These are phyloP conservation scores for Nannizziopsis barbatae DNA, from an alignment of 2,329 filamentous ascomycete species.

Conservation along the genomic window DNA sequence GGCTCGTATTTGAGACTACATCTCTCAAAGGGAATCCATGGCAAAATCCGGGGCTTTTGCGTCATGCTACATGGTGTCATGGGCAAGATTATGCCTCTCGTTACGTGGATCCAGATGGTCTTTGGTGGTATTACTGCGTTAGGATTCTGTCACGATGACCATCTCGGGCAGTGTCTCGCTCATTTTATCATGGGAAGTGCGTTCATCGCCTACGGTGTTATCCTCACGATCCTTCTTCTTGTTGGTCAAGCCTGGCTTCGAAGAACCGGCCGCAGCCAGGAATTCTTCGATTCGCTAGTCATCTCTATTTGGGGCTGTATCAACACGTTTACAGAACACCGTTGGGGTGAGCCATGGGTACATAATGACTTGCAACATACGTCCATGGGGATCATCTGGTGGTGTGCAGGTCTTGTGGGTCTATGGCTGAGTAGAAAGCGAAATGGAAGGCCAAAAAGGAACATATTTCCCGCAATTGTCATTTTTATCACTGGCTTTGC, in stretches of 20 bases:
- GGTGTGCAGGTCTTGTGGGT: constrained; percentile 81
- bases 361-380: constrained; percentile 95
- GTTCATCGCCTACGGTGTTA: constrained; percentile 85
- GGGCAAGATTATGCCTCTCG: constrained; percentile 76
- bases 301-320: constrained; percentile 94
- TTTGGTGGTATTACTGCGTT: constrained; percentile 88
- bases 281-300: constrained; percentile 87
- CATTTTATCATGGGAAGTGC: constrained; percentile 99
- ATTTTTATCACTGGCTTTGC: constrained; percentile 88
- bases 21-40: constrained; percentile 72
- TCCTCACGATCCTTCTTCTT: constrained; percentile 74
- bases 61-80: constrained; percentile 66
- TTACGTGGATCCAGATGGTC: constrained; percentile 86
- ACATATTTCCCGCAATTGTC: constrained; percentile 84
- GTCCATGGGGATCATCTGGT: constrained; percentile 99
- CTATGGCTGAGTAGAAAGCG: constrained; percentile 82
- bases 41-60: constrained; percentile 59
- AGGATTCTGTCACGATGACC: constrained; percentile 86
- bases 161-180: constrained; percentile 81
- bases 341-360: constrained; percentile 82
- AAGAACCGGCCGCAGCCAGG: constrained; percentile 73
- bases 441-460: constrained; percentile 76
- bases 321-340: constrained; percentile 96
- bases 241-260: constrained; percentile 82
- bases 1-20: constrained; percentile 85